Evolutionary conservation across 768 basidiomycete species (phyloP).

Genomic region (Leccinum imitatum): DNA sequence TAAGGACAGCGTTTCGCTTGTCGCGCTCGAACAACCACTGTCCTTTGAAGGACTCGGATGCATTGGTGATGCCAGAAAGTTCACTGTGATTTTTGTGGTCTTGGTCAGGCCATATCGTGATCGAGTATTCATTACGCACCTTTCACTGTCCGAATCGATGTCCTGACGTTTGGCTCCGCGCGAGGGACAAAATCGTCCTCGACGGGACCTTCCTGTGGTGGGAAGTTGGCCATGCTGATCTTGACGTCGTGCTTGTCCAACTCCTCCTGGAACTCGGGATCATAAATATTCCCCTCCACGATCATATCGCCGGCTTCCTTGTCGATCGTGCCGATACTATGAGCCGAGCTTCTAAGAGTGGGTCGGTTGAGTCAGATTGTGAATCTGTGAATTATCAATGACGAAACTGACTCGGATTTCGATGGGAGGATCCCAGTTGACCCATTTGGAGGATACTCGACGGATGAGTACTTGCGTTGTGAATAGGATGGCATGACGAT

Average conservation of each 20-base stretch:
- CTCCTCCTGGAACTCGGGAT: too few relatives aligned
- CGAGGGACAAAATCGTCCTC: too few relatives aligned
- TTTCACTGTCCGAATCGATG: slow-evolving; percentile 9
- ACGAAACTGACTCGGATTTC: slow-evolving; percentile 29
- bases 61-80: slow-evolving; percentile 21
- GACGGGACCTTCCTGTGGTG: too few relatives aligned
- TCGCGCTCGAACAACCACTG: slow-evolving; percentile 32
- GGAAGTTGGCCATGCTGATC: too few relatives aligned
- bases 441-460: slow-evolving; percentile 33
- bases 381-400: too few relatives aligned
- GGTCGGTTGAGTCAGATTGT: too few relatives aligned
- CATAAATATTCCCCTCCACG: too few relatives aligned
- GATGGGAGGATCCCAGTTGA: slow-evolving; percentile 37
- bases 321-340: slow-evolving; percentile 31
- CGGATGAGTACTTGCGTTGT: slow-evolving; percentile 26
- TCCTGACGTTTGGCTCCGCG: too few relatives aligned
- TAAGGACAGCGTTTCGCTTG: slow-evolving; percentile 32
- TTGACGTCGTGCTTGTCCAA: too few relatives aligned
- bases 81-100: slow-evolving; percentile 4
- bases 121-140: slow-evolving; percentile 14
- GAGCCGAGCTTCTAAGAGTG: too few relatives aligned
- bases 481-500: too few relatives aligned
- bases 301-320: slow-evolving; percentile 30
- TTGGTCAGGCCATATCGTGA: background rate
- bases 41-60: slow-evolving; percentile 33